Evolutionary conservation across 495 filamentous ascomycete genomes (phyloP).

Genomic region (Penicillium lagena): DNA sequence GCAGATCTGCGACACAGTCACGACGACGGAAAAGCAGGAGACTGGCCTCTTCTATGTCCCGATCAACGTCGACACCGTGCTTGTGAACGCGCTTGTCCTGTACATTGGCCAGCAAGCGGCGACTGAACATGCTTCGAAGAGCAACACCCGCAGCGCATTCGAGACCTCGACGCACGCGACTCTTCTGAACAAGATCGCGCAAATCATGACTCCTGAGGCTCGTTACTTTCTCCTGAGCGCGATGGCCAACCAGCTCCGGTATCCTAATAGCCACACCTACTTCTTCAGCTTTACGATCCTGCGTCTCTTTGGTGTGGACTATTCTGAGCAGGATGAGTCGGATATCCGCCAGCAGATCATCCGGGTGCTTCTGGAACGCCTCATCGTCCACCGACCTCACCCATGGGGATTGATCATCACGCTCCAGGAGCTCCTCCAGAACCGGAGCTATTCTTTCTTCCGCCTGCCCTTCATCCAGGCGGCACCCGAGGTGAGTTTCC

Average conservation of each 20-base stretch:
- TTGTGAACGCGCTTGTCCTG: conserved; percentile 76
- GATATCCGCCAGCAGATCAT: conserved; percentile 88
- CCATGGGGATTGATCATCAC: conserved; percentile 95
- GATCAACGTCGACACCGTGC: conserved; percentile 58
- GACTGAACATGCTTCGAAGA: conserved; percentile 46
- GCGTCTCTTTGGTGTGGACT: conserved; percentile 75
- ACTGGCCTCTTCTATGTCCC: conserved; percentile 55
- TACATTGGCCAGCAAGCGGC: conserved; percentile 74
- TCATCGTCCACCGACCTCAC: conserved; percentile 87
- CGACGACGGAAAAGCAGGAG: conserved; percentile 43
- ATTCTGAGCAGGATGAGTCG: conserved; percentile 67
- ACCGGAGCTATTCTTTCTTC: conserved; percentile 83
- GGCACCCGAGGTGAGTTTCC: conserved; percentile 64
- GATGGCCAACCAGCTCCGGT: conserved; percentile 88
- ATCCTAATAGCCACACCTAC: conserved; percentile 81
- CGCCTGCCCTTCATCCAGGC: conserved; percentile 86
- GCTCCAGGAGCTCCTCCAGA: conserved; percentile 84
- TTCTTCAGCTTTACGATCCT: conserved; percentile 88
- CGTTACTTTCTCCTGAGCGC: conserved; percentile 80
- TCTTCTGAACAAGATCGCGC: conserved; percentile 68
- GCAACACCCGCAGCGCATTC: conserved; percentile 55
- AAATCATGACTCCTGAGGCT: conserved; percentile 65
- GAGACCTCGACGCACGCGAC: conserved; percentile 66
- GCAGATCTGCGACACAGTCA: conserved; percentile 62
- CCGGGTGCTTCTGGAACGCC: conserved; percentile 76